Conservation (phyloP, 129 eudicot species). For the Saussurea involucrata region DNA sequence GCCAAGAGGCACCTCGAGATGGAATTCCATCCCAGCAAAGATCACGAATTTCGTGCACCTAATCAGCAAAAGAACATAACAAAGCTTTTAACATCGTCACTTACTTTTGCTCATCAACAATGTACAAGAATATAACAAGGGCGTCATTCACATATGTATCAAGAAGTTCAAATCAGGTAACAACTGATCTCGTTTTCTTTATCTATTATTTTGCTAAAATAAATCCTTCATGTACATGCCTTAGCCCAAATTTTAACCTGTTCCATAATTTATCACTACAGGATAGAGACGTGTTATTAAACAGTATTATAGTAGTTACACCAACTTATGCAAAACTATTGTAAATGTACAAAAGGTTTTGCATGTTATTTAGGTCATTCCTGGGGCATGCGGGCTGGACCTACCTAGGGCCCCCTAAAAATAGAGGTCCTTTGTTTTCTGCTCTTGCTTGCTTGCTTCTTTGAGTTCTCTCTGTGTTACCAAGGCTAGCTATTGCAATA, state of each 20-base stretch:
- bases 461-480: too few relatives aligned
- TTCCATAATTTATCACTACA: not conserved
- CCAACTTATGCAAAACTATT: not conserved
- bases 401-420: too few relatives aligned
- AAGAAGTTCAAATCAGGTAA: not conserved
- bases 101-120: not conserved
- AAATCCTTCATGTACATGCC: not conserved
- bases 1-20: constrained; percentile 78
- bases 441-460: too few relatives aligned
- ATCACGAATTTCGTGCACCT: constrained; percentile 94
- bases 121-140: not conserved
- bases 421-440: too few relatives aligned
- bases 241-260: not conserved
- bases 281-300: not conserved
- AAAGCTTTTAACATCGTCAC: constrained; percentile 11
- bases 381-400: too few relatives aligned
- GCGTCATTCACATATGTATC: not conserved
- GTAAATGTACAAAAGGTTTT: not conserved
- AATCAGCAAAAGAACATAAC: constrained; percentile 8
- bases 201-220: not conserved
- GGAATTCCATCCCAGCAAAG: constrained; percentile 84
- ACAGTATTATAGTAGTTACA: not conserved
- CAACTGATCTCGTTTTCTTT: not conserved
- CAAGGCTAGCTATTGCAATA: too few relatives aligned
- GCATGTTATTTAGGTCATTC: too few relatives aligned